phyloP scores from a whole-genome alignment of 768 basidiomycete species.

The Tylopilus balloui region DNA sequence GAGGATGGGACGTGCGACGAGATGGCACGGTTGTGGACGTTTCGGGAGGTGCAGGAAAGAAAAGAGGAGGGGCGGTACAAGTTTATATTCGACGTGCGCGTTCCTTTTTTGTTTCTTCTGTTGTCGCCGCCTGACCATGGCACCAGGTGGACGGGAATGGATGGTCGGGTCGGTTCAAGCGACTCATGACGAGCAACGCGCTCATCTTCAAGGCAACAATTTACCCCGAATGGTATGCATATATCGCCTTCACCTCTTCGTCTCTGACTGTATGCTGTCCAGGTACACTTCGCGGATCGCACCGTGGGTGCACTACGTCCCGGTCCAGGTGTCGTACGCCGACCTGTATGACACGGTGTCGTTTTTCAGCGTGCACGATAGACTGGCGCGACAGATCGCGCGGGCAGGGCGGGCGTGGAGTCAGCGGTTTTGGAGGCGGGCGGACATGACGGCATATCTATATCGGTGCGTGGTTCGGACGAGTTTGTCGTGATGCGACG shows the following conservation, averaged over 20 bases:
- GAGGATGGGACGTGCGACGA: conserved; percentile 33
- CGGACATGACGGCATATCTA: conserved; percentile 56
- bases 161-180: conserved; percentile 68
- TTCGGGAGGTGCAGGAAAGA: conserved; percentile 40
- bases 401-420: conserved; percentile 55
- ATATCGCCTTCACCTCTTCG: too few relatives aligned
- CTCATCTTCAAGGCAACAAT: conserved; percentile 67
- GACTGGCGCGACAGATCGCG: conserved; percentile 53
- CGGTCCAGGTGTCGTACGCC: conserved; percentile 57
- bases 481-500: too few relatives aligned
- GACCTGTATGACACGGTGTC: conserved; percentile 67
- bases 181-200: conserved; percentile 57
- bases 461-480: conserved; percentile 41
- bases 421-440: conserved; percentile 50
- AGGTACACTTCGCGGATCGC: conserved; percentile 55
- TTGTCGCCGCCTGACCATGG: not conserved
- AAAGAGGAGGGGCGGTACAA: conserved; percentile 54
- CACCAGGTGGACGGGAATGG: conserved; percentile 59
- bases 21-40: conserved; percentile 47
- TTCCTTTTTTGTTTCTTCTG: not conserved
- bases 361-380: conserved; percentile 72
- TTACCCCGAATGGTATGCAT: conserved; percentile 64
- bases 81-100: conserved; percentile 53
- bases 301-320: conserved; percentile 75
- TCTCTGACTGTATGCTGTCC: not conserved